phyloP scores from a whole-genome alignment of 768 basidiomycete species.

The Mycena venus region DNA sequence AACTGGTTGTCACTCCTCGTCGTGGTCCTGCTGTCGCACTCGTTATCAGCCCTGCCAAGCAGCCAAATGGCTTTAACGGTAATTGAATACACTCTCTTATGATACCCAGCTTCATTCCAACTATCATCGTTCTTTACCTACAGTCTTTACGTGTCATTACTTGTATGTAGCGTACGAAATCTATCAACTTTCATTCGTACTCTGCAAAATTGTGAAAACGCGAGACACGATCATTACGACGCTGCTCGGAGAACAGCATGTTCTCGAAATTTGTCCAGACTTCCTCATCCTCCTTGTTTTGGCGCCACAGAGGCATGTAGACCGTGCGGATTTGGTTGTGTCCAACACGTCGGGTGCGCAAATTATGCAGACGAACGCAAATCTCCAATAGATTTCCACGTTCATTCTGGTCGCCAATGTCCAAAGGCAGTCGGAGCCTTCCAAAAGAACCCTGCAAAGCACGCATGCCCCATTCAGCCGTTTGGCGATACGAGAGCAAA shows the following conservation, averaged over 20 bases:
- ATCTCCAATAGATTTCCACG: conserved; percentile 52
- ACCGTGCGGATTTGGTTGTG: conserved; percentile 57
- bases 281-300: too few species aligned
- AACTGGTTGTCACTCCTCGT: conserved; percentile 5
- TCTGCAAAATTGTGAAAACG: not conserved
- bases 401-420: conserved; percentile 43
- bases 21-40: not conserved
- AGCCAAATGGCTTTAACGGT: not conserved
- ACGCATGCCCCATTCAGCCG: too few species aligned
- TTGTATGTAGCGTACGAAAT: not conserved
- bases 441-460: conserved; percentile 36
- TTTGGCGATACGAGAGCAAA: too few species aligned
- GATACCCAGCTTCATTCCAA: not conserved
- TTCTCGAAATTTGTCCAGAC: too few species aligned
- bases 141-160: not conserved
- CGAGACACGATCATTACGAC: too few species aligned
- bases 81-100: not conserved
- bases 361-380: conserved; percentile 50
- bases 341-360: conserved; percentile 49
- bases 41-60: conserved; percentile 5
- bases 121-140: too few species aligned
- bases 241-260: too few species aligned
- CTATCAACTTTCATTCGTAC: not conserved
- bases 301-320: too few species aligned
- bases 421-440: conserved; percentile 55